Evolutionary conservation across 768 basidiomycete species (phyloP), one percentile per base, ranked within the genome.

Genomic region (Tylopilus felleus): DNA sequence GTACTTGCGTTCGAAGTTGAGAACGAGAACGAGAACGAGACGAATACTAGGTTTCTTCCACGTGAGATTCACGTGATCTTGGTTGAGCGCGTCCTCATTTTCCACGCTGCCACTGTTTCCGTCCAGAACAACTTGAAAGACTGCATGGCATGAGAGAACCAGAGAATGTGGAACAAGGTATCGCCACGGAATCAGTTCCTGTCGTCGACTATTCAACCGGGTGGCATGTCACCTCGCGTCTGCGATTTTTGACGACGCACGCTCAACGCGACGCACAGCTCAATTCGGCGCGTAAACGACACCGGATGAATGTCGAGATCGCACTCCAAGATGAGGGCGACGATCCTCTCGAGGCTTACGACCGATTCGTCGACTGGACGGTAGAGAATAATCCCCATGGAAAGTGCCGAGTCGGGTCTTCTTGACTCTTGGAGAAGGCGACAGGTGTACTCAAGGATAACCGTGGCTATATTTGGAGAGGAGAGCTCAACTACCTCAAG

Each of bases 321-420:
- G 84, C 88, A 0, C 63, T 90, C n/a, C 72, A 78, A 53, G 78
- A 82, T 52, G 93, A 93, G 33, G 90, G 91, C 35, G 85, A 86
- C 42, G 86, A 88, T 51, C 84, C 91, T 0, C 76, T 98, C 38
- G 93, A 95, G 57, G 88, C 90, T 1, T 96, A 94, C 62, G 85
- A 83, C 63, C 78, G 80, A 56, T 85, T 98, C 60, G 87, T 98
- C 48, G 80, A 88, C 47, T 98, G 95, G 90, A 94, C 90, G 1
- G 74, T 94, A 40, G 93, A 96, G 68, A 93, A 92, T 68, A 96
- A 98, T 66, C 94, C 96, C 0, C 88, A 97, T 55, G 95, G 94
- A 90, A 52, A 90, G 86, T 47, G 86, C 86, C 1, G 88, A 93
- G 65, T 93, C 90, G 13, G 90, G 93, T 29, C 78, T 98, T 17